Evolutionary conservation across 495 filamentous ascomycete species (phyloP).

Genomic region (Pyrenopolyporus hunteri): DNA sequence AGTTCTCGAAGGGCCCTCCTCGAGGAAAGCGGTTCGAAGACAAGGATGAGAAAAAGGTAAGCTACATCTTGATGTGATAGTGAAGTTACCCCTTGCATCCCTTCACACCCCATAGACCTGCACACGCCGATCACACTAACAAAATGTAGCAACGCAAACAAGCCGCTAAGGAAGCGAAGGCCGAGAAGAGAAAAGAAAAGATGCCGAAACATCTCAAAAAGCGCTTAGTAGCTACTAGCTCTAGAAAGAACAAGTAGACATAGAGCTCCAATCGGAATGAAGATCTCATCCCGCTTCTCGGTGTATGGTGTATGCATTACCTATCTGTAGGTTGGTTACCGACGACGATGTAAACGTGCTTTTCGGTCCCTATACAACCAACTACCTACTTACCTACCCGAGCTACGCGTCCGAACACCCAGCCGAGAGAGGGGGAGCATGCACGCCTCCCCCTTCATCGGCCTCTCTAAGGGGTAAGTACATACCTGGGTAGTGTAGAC

Average conservation of each 20-base stretch:
- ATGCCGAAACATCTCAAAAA: constrained; percentile 97
- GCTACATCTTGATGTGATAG: neutral
- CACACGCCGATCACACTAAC: constrained; percentile 23
- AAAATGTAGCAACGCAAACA: constrained; percentile 72
- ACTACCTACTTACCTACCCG: too few species aligned
- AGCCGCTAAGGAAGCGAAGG: constrained; percentile 92
- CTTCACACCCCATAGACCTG: neutral
- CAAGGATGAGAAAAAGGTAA: constrained; percentile 81
- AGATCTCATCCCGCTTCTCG: neutral
- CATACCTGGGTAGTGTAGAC: neutral
- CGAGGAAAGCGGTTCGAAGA: constrained; percentile 90
- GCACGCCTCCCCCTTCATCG: neutral
- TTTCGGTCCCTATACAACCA: too few species aligned
- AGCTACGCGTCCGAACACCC: too few species aligned
- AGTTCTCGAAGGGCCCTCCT: constrained; percentile 70
- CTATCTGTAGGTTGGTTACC: too few species aligned
- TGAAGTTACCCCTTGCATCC: neutral
- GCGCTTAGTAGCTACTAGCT: constrained; percentile 60
- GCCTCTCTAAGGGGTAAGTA: neutral
- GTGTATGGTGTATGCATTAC: too few species aligned
- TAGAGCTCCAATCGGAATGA: neutral
- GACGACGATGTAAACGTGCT: too few species aligned
- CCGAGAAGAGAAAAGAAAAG: constrained; percentile 88
- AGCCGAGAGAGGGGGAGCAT: too few species aligned
- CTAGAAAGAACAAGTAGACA: constrained; percentile 47